These are phyloP conservation scores for Claviceps fusiformis DNA, from an alignment of 2,329 filamentous ascomycete species.

Conservation along the genomic window DNA sequence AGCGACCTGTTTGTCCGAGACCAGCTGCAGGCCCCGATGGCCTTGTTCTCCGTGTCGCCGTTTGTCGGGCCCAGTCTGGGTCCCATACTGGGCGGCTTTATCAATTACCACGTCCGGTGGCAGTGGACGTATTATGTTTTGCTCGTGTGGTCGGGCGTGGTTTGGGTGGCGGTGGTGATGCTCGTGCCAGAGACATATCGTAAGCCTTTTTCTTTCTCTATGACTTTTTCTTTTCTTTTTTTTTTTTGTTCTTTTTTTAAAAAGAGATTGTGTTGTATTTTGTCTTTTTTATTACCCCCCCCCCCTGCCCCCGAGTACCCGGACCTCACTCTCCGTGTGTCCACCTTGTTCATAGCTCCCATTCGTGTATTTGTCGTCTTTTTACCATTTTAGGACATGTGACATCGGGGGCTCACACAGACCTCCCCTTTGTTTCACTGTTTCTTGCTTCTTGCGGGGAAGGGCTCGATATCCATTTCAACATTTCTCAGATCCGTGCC, in stretches of 20 bases:
- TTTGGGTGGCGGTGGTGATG: constrained; percentile 51
- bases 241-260: no score
- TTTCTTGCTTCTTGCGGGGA: not conserved
- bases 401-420: not conserved
- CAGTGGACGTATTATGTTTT: constrained; percentile 76
- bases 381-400: not conserved
- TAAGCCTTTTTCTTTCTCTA: constrained; percentile 16
- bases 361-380: not conserved
- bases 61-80: constrained; percentile 50
- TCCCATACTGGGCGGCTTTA: constrained; percentile 60
- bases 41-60: constrained; percentile 56
- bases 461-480: not conserved
- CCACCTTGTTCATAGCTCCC: not conserved
- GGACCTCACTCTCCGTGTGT: no score
- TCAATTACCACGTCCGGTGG: constrained; percentile 64
- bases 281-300: not conserved
- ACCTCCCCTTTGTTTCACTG: not conserved
- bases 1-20: constrained; percentile 61
- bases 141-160: constrained; percentile 62
- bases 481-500: not conserved
- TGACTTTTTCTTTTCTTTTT: not conserved
- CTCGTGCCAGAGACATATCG: constrained; percentile 82
- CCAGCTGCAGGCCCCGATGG: constrained; percentile 69
- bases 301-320: no score
- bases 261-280: not conserved